Percentiles rank a stretch among this genome's conserved stretches.
phyloP scores from a whole-genome alignment of 306 rosid species.

The Boehmeria nivea region DNA sequence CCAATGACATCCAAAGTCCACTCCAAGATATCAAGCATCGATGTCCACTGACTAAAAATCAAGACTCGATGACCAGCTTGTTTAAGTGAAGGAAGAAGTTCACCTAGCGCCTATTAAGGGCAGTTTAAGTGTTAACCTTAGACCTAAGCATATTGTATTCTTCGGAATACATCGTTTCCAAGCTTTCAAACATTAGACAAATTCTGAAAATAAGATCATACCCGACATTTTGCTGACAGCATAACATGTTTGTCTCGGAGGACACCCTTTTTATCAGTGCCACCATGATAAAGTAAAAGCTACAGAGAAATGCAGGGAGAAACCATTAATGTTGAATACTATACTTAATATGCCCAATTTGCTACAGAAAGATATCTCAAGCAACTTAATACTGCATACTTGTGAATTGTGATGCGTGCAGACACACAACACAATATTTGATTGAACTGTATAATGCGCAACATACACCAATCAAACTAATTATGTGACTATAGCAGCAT shows the following conservation, averaged over 20 bases:
- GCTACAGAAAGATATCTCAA: too few relatives aligned
- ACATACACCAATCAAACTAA: too few relatives aligned
- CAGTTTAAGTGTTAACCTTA: constrained; percentile 18
- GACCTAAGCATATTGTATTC: constrained; percentile 16
- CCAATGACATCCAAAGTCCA: constrained; percentile 97
- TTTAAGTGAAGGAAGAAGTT: constrained; percentile 78
- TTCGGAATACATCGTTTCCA: constrained; percentile 3
- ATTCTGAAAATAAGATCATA: constrained; percentile 27
- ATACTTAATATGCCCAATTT: neutral
- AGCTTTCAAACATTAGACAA: constrained; percentile 12
- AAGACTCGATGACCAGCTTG: constrained; percentile 75
- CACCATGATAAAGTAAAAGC: constrained; percentile 65
- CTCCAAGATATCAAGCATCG: constrained; percentile 96
- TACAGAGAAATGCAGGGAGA: constrained; percentile 28
- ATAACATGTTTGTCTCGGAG: constrained; percentile 66
- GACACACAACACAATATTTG: too few relatives aligned
- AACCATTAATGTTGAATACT: neutral
- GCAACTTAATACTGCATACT: too few relatives aligned
- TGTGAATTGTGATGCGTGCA: too few relatives aligned
- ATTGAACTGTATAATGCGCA: too few relatives aligned
- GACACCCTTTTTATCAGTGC: constrained; percentile 65
- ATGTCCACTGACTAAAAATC: constrained; percentile 97
- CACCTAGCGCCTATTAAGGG: constrained; percentile 51
- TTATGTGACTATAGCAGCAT: too few relatives aligned
- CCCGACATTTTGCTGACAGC: constrained; percentile 91